Base-by-base conservation (phyloP, 495 filamentous ascomycete species). In the Penicillium chermesinum region DNA sequence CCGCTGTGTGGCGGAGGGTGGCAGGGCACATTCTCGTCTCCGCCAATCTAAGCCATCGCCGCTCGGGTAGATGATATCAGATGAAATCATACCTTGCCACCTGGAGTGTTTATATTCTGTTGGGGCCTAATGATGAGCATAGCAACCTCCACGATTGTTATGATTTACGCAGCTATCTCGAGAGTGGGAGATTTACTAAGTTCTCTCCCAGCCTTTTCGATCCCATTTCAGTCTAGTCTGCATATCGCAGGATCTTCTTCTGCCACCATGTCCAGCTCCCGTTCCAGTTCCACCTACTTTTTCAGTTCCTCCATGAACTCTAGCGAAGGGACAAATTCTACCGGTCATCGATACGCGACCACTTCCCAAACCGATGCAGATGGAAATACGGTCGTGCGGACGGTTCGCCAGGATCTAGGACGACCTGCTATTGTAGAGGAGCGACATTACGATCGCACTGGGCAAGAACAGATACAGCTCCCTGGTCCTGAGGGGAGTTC, bases 361-460 rank as follows among this genome's bases (percentile, higher is more conserved):
- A 49, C 52, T 36, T 65, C 66, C 1, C 53, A 65, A 33, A 73
- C 66, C 33, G 55, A 65, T 9, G 49, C 53, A 2, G 58, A 71
- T 20, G 70, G 70, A 22, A 61, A 54, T n/a, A 73, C 66, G 2
- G 50, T 59, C 48, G 63, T 71, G 6, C 66, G 66, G 41, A 67
- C 66, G 9, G 65, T 63, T 9, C 54, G 59, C 7, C 66, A 73
- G 46, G 67, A 69, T 17, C 54, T 73, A 1, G 70, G 70, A 25
- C 45, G 67, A 33, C 63, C 66, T 1, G 44, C 61, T 16, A 36
- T 65, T 15, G 38, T 69, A 22, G 66, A 71, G 42, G 66, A 73
- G 36, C 62, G 60, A 0, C 61, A 54, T 13, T 73, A 64, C 49
- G 66, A 73, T 49, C 49, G 50, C 8, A 59, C 59, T 3, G 70